phyloP scores from a whole-genome alignment of 805 yeast genomes.

The Barnettozyma vustinii region DNA sequence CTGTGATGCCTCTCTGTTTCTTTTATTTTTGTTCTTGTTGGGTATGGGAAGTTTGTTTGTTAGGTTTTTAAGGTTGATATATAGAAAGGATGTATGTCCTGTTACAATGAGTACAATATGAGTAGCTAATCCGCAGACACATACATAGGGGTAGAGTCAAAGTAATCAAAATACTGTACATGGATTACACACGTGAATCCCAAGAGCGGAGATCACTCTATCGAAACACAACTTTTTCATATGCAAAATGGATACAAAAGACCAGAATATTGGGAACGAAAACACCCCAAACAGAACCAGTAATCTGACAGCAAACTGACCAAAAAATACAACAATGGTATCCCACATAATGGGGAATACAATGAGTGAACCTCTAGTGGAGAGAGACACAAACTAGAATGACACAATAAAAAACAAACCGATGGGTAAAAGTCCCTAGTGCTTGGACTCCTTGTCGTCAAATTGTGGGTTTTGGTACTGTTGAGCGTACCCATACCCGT shows the following conservation, averaged over 20 bases:
- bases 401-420: background rate
- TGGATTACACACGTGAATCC: background rate
- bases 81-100: background rate
- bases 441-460: constrained; percentile 21
- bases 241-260: background rate
- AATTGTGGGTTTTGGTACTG: constrained; percentile 22
- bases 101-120: background rate
- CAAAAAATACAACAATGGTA: background rate
- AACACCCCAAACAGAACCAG: background rate
- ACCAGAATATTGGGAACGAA: background rate
- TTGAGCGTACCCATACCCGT: constrained; percentile 22
- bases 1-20: background rate
- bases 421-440: constrained; percentile 1
- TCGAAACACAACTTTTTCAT: background rate
- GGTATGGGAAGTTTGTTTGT: background rate
- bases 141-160: background rate
- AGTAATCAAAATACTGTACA: background rate
- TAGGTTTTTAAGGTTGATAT: background rate
- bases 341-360: background rate
- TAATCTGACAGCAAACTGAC: background rate
- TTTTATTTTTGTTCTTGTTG: background rate
- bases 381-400: background rate
- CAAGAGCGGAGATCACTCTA: background rate
- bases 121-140: background rate
- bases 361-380: background rate